These are phyloP conservation scores for Alloascoidea africana DNA, from an alignment of 805 yeast species.

Conservation along the genomic window DNA sequence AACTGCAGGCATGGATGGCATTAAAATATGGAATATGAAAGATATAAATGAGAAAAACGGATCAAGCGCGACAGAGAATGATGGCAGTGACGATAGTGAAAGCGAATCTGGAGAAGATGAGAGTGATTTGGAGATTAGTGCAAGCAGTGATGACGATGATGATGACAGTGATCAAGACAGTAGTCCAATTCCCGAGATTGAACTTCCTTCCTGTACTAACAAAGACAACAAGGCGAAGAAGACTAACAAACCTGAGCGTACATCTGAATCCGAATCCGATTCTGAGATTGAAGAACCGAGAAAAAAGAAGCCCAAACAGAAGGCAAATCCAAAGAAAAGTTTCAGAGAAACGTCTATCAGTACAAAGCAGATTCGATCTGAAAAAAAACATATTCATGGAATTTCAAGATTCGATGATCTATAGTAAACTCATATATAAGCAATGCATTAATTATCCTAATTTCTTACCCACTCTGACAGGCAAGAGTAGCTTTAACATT, in stretches of 20 bases:
- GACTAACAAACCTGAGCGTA: conserved; percentile 3
- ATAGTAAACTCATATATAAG: no score
- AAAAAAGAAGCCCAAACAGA: conserved; percentile 5
- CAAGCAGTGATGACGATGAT: conserved; percentile 1
- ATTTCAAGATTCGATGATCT: conserved; percentile 10
- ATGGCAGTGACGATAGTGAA: no score
- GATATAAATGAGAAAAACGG: conserved; percentile 18
- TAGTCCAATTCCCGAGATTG: conserved; percentile 1
- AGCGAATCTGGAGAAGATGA: conserved; percentile 3
- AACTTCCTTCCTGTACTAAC: not conserved
- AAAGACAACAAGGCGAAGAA: conserved; percentile 6
- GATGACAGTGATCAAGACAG: not conserved
- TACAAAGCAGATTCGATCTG: conserved; percentile 4
- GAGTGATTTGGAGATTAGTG: not conserved
- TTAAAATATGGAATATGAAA: conserved; percentile 56
- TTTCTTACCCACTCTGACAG: no score
- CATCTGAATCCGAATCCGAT: not conserved
- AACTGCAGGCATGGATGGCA: conserved; percentile 69
- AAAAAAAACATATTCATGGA: conserved; percentile 8
- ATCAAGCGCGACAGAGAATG: conserved; percentile 10
- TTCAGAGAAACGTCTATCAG: conserved; percentile 7
- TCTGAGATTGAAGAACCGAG: conserved; percentile 3
- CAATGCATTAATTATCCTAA: no score
- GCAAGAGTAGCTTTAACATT: no score
- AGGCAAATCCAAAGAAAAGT: conserved; percentile 9